phyloP scores from a whole-genome alignment of 1,284 basidiomycete genomes.

The Macrocybe sp. region DNA sequence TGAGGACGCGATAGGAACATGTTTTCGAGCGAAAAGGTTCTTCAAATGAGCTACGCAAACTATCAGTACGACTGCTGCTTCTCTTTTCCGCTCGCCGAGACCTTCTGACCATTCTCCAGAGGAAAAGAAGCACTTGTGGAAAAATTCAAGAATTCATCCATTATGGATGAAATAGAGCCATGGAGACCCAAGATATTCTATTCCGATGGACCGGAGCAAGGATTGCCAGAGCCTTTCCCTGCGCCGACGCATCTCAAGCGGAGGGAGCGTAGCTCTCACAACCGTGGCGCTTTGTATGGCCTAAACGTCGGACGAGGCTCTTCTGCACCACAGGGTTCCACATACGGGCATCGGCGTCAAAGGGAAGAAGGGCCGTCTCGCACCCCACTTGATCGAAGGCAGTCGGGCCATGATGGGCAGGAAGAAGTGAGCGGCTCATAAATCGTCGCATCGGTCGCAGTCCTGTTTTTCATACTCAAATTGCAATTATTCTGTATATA shows the following conservation, averaged over 20 bases:
- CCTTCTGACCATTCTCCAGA: conserved; percentile 30
- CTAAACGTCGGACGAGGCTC: conserved; percentile 28
- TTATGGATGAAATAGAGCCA: conserved; percentile 77
- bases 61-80: conserved; percentile 58
- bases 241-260: conserved; percentile 69
- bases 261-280: conserved; percentile 72
- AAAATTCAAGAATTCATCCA: conserved; percentile 81
- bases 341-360: too few relatives aligned
- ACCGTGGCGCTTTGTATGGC: conserved; percentile 65
- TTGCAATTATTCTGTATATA: too few relatives aligned
- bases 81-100: conserved; percentile 8
- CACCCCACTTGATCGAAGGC: too few relatives aligned
- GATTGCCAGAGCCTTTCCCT: conserved; percentile 77
- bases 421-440: too few relatives aligned
- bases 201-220: conserved; percentile 67
- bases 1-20: conserved; percentile 57
- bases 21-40: conserved; percentile 82
- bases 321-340: too few relatives aligned
- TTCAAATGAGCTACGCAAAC: conserved; percentile 85
- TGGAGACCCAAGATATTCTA: conserved; percentile 86
- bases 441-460: too few relatives aligned
- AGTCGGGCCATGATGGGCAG: too few relatives aligned
- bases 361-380: too few relatives aligned
- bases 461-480: too few relatives aligned
- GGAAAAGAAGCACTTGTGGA: conserved; percentile 84